phyloP scores from a whole-genome alignment of 2,329 filamentous ascomycete genomes.

The Epicoccum sorghinum region DNA sequence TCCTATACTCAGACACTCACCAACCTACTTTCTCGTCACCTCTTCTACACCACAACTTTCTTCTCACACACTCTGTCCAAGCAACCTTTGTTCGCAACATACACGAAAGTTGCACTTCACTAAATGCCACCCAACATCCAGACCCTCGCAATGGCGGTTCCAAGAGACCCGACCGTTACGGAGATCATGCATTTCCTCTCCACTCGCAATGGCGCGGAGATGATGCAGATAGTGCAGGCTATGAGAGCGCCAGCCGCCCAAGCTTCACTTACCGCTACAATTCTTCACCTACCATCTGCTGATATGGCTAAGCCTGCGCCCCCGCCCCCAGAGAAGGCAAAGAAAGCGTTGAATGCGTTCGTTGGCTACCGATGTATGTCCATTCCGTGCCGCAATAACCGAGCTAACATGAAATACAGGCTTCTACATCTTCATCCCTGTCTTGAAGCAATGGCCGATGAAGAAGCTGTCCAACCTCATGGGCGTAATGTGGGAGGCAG shows the following conservation, averaged over 20 bases:
- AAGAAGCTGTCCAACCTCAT: conserved; percentile 60
- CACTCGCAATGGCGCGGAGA: conserved; percentile 21
- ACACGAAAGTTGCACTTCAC: background rate
- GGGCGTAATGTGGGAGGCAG: conserved; percentile 57
- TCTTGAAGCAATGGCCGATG: conserved; percentile 56
- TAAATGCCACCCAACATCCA: background rate
- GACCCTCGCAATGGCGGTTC: background rate
- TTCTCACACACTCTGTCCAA: no score
- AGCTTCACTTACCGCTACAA: conserved; percentile 19
- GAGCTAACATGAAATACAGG: conserved; percentile 47
- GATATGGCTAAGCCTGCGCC: background rate
- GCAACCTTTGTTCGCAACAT: background rate
- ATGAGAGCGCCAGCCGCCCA: conserved; percentile 23
- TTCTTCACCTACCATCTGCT: conserved; percentile 12
- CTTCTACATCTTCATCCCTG: conserved; percentile 53
- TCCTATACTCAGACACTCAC: conserved; percentile 10
- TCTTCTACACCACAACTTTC: background rate
- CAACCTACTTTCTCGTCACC: background rate
- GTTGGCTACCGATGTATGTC: conserved; percentile 46
- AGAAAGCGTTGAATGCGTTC: conserved; percentile 45
- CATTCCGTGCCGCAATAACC: background rate
- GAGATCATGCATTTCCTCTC: conserved; percentile 25
- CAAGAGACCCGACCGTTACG: conserved; percentile 16
- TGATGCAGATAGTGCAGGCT: conserved; percentile 22
- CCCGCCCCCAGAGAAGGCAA: conserved; percentile 24